Evolutionary conservation across 2,329 filamentous ascomycete species (phyloP), one percentile per base, ranked within the genome.

Genomic region (Zopfia rhizophila): DNA sequence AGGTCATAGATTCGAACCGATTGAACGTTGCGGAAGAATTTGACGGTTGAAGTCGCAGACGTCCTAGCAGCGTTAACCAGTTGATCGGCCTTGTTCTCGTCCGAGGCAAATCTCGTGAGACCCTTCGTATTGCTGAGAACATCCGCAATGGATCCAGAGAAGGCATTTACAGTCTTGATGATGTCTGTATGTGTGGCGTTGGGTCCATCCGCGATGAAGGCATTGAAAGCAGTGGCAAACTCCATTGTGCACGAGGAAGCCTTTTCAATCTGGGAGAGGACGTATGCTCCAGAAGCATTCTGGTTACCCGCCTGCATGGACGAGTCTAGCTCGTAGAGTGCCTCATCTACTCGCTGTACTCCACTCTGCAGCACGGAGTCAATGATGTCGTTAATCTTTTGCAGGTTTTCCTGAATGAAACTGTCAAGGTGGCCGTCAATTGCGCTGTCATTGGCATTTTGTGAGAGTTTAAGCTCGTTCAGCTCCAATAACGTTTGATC

Each of bases 221-320:
- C 96, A 78, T 97, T 99, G 81, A 97, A 99, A 0, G 94, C 88
- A 0, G 93, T 97, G 1, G 93, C 94, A 73, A 99, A 99, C 69
- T 99, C 94, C 73, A 95, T 97, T 10, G 94, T 91, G 56, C 87
- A 96, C 7, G 91, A 86, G 6, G 92, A 94, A 0, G 94, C 92
- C 78, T 97, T 99, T 70, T 99, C 94, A 47, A 97, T 92, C 71
- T 97, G 93, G 2, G 93, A 97, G 38, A 99, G 80, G 10, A 99
- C 92, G 68, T 95, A 97, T 1, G 93, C 85, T 11, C 94, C 91
- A 28, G 92, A 96, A 1, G 94, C 94, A 65, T 95, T 99, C 75
- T 97, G 94, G 76, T 99, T 99, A 72, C 94, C 94, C 28, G 93
- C 94, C 71, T 97, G 93, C 91, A 97, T 97, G 14, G 89, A 89